Conservation (phyloP, 2,329 filamentous ascomycete genomes). For the Neoscytalidium dimidiatum region DNA sequence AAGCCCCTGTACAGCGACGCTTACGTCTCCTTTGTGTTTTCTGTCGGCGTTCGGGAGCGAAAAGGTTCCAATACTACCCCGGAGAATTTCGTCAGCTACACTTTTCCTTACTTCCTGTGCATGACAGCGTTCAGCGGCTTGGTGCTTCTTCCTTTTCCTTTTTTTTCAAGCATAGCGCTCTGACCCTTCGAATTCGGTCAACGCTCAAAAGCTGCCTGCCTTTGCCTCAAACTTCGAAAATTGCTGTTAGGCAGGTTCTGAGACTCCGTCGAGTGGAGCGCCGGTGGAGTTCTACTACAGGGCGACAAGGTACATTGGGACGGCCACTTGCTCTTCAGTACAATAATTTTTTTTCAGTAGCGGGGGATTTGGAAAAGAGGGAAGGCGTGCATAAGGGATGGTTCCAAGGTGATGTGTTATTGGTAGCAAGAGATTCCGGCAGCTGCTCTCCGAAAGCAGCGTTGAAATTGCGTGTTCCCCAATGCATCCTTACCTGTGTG, state of each 20-base stretch:
- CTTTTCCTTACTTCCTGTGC: not conserved
- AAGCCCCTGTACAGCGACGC: conserved; percentile 19
- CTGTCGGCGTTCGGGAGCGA: conserved; percentile 11
- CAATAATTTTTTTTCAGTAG: conserved; percentile 8
- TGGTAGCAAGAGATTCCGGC: conserved; percentile 5
- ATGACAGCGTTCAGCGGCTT: conserved; percentile 18
- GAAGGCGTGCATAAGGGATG: not conserved
- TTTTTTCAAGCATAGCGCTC: conserved; percentile 11
- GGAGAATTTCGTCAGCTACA: not conserved
- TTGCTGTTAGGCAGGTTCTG: not conserved
- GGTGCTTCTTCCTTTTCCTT: not conserved
- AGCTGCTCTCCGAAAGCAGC: conserved; percentile 1
- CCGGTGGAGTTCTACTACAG: not conserved
- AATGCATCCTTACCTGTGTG: not conserved
- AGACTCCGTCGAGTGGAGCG: conserved; percentile 1
- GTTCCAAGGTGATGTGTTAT: conserved; percentile 2
- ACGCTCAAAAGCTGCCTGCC: not conserved
- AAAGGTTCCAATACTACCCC: conserved; percentile 12
- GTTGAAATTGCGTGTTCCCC: not conserved
- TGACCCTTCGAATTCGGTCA: not conserved
- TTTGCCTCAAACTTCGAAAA: not conserved
- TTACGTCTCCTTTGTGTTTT: conserved; percentile 19
- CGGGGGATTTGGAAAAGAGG: conserved; percentile 9
- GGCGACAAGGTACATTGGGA: conserved; percentile 8
- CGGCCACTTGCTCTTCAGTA: conserved; percentile 9